phyloP scores from a whole-genome alignment of 192 early-diverging fungal genomes.

The Backusella macrospora region DNA sequence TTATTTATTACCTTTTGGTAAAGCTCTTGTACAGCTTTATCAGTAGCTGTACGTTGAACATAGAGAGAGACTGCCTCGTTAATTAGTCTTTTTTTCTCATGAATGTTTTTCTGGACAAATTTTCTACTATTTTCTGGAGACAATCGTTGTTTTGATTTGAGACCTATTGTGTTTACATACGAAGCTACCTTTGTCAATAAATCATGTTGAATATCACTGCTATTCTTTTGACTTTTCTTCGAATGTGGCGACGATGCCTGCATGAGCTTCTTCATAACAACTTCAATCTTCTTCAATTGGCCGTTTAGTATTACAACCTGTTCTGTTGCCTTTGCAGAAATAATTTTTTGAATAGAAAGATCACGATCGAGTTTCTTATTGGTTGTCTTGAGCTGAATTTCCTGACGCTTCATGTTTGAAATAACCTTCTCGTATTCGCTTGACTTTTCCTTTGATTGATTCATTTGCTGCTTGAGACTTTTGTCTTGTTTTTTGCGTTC shows the following conservation, averaged over 20 bases:
- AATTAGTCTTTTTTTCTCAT: constrained; percentile 19
- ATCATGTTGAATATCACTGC: not conserved
- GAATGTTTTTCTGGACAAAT: constrained; percentile 18
- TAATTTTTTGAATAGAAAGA: constrained; percentile 14
- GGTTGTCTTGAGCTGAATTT: not conserved
- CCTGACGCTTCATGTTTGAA: constrained; percentile 14
- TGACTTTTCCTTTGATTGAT: constrained; percentile 21
- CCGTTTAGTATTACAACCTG: not conserved
- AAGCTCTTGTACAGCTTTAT: constrained; percentile 4
- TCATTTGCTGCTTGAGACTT: constrained; percentile 28
- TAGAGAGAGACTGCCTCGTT: not conserved
- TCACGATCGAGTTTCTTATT: constrained; percentile 23
- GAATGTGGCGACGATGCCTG: not conserved
- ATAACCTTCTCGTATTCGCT: constrained; percentile 19
- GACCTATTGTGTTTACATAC: constrained; percentile 19
- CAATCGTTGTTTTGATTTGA: constrained; percentile 2
- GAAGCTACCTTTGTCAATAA: constrained; percentile 22
- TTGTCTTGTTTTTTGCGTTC: constrained; percentile 30
- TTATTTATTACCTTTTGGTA: not conserved
- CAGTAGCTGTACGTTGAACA: not conserved
- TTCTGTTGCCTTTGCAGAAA: constrained; percentile 14
- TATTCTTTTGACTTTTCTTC: not conserved
- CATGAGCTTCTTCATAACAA: constrained; percentile 10
- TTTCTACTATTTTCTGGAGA: not conserved
- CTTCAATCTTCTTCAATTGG: constrained; percentile 20